phyloP scores from a whole-genome alignment of 768 basidiomycete genomes.

The Mycena galopus region DNA sequence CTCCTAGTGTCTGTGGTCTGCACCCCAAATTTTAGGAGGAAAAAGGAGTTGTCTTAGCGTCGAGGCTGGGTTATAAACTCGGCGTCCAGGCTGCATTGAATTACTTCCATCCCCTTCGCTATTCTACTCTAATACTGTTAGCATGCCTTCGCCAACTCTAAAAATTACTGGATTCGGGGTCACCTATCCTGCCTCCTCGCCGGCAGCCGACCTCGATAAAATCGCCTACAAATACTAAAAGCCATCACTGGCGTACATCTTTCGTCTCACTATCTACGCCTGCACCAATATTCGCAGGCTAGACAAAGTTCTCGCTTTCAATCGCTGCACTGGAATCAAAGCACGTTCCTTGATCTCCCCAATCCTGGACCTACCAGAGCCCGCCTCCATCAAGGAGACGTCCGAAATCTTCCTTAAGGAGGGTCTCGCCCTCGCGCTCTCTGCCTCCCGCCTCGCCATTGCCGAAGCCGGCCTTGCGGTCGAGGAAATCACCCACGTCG shows the following conservation, averaged over 20 bases:
- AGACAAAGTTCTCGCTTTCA: conserved; percentile 25
- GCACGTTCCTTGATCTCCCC: conserved; percentile 14
- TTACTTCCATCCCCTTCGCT: too few relatives aligned
- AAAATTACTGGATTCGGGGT: conserved; percentile 29
- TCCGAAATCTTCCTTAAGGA: conserved; percentile 21
- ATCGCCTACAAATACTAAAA: conserved; percentile 22
- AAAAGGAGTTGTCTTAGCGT: too few relatives aligned
- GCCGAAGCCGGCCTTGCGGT: conserved; percentile 11
- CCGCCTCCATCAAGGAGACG: conserved; percentile 23
- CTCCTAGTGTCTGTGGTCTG: too few relatives aligned
- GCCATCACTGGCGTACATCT: conserved; percentile 24
- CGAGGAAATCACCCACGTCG: conserved; percentile 25
- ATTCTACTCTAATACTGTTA: too few relatives aligned
- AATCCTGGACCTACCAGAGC: background rate
- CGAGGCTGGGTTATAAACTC: too few relatives aligned
- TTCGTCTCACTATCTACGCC: too few relatives aligned
- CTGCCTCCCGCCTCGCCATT: conserved; percentile 17
- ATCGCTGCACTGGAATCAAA: conserved; percentile 24
- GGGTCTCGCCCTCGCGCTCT: conserved; percentile 18
- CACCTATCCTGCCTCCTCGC: conserved; percentile 11
- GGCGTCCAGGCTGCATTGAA: too few relatives aligned
- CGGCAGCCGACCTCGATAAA: conserved; percentile 17
- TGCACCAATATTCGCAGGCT: conserved; percentile 1
- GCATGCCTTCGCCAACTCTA: conserved; percentile 49
- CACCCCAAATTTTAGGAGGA: too few relatives aligned